Conservation (phyloP, 164 flowering plant genomes). For the Magnolia changhungtana region DNA sequence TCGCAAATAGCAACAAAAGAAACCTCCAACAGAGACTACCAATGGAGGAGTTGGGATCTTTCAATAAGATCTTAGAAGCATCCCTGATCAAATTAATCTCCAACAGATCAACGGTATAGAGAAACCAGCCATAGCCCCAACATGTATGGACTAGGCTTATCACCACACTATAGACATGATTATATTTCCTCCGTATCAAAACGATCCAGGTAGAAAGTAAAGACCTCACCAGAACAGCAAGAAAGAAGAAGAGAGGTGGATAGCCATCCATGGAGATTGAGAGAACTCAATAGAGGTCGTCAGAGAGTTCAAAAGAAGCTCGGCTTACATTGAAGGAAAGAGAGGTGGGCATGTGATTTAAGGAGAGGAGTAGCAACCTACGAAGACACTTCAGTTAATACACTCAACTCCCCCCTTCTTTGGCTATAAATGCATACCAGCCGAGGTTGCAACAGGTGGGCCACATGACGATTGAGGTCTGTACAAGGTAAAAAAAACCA, state of each 20-base stretch:
- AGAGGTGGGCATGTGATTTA: constrained; percentile 5
- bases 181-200: background rate
- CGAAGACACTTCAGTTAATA: background rate
- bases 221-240: constrained; percentile 17
- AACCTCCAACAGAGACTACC: no score
- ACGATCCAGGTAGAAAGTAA: background rate
- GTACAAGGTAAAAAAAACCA: background rate
- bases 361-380: background rate
- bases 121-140: no score
- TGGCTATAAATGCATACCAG: background rate
- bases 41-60: no score
- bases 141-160: no score
- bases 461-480: background rate
- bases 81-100: no score
- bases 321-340: background rate
- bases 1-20: no score
- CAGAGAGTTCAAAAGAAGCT: background rate
- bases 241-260: constrained; percentile 18
- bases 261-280: constrained; percentile 22
- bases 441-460: background rate
- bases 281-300: background rate
- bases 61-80: no score
- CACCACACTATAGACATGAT: no score
- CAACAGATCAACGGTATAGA: no score
- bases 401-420: background rate